Conservation (phyloP, 2,329 filamentous ascomycete species). For the Trichocomaceae sp. region DNA sequence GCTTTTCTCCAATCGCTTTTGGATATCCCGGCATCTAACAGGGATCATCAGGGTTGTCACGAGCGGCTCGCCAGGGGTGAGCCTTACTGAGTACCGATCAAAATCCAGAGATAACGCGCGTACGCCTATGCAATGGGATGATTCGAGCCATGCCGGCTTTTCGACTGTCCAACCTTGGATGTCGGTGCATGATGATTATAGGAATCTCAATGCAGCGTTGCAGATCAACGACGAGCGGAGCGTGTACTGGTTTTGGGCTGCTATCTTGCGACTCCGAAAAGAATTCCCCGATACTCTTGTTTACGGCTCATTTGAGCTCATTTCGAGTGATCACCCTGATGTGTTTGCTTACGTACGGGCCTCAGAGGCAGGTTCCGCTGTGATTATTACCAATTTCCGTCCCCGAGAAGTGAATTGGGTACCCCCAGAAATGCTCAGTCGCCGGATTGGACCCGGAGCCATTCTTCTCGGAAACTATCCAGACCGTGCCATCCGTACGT, state of each 20-base stretch:
- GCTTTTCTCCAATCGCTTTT: too few relatives aligned
- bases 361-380: not conserved
- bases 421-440: too few relatives aligned
- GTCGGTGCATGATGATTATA: constrained; percentile 54
- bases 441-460: too few relatives aligned
- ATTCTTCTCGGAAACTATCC: too few relatives aligned
- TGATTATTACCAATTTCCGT: constrained; percentile 1
- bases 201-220: constrained; percentile 50
- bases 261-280: not conserved
- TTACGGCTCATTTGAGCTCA: constrained; percentile 6
- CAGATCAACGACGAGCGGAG: constrained; percentile 24
- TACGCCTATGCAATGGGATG: constrained; percentile 62
- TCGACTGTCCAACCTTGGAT: constrained; percentile 56
- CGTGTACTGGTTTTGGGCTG: not conserved
- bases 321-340: constrained; percentile 5
- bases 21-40: too few relatives aligned
- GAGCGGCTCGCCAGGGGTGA: not conserved
- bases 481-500: too few relatives aligned
- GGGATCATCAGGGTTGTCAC: constrained; percentile 11
- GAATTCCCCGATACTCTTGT: not conserved
- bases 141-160: constrained; percentile 54
- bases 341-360: constrained; percentile 1
- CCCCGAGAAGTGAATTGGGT: not conserved
- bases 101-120: constrained; percentile 53
- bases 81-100: not conserved